phyloP scores from a whole-genome alignment of 108 stramenopile species.

The Epithemia pelagica region DNA sequence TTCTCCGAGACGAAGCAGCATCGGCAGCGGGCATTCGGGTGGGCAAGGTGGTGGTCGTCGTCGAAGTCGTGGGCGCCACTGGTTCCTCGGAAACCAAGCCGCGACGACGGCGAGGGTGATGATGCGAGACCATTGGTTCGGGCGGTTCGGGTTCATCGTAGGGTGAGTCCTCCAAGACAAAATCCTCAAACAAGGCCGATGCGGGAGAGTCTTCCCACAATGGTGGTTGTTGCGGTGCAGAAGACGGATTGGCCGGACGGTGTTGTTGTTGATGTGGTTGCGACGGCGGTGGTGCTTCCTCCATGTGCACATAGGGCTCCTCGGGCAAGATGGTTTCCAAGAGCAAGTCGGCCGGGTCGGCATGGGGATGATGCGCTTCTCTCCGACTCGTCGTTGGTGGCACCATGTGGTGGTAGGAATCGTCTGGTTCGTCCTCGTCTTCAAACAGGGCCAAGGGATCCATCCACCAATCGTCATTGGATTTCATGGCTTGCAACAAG shows the following conservation, averaged over 20 bases:
- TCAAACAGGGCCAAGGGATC: constrained; percentile 27
- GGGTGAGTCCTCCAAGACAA: not conserved
- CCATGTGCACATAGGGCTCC: not conserved
- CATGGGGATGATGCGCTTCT: not conserved
- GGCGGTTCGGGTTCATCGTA: not conserved
- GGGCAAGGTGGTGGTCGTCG: too few relatives aligned
- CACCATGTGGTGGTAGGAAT: not conserved
- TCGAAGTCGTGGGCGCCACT: too few relatives aligned
- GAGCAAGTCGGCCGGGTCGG: not conserved
- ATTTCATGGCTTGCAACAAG: not conserved
- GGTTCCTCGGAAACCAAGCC: too few relatives aligned
- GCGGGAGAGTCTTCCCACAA: not conserved
- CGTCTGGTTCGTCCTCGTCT: constrained; percentile 1
- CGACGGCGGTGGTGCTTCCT: not conserved
- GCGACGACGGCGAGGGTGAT: too few relatives aligned
- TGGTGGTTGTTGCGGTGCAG: not conserved
- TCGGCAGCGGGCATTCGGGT: too few relatives aligned
- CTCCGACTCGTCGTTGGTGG: constrained; percentile 1
- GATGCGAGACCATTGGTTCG: too few relatives aligned
- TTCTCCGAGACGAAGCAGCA: constrained; percentile 1
- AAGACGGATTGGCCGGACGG: too few relatives aligned
- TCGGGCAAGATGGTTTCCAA: not conserved
- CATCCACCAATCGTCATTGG: constrained; percentile 23
- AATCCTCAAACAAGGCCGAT: not conserved
- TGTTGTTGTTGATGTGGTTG: not conserved